Evolutionary conservation across 2,329 filamentous ascomycete genomes (phyloP), one percentile per base, ranked within the genome.

Genomic region (Cladosporium cucumerinum): DNA sequence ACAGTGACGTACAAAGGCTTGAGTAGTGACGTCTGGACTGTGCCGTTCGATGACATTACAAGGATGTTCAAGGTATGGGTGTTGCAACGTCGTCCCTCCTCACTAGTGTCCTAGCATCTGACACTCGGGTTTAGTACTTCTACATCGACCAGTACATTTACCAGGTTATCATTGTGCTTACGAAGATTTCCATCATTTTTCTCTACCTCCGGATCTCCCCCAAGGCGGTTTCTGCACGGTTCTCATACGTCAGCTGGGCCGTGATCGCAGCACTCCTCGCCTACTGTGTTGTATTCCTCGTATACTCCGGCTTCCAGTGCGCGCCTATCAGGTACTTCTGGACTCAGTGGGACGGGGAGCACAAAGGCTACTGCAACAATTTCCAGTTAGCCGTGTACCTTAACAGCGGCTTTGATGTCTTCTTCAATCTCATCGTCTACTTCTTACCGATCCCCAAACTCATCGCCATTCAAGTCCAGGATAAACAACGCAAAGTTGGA

Each of bases 91-190:
- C 28, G n/a, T 5, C n/a, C 30, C 3, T 36, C n/a, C 1, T 21
- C 1, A 3, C 14, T 30, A 2, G 26, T 12, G 8, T n/a, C 18
- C 58, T 52, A 4, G 39, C 39, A 39, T 25, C 18, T 34, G 21
- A 26, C 46, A 8, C 18, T 25, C 36, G 25, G 6, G 1, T 5
- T 10, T 16, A 58, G 55, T 46, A 28, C 23, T 58, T 58, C 25
- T 58, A 58, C 57, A 49, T 60, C 43, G 43, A 60, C 5, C 43
- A 49, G 26, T 60, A 60, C 57, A 48, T 60, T 18, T 60, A 60
- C 28, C 57, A 60, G 32, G 18, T 28, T 12, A 30, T 49, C 57
- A 60, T 60, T 18, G 43, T 21, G 10, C n/a, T 60, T 14, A 60
- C 43, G n/a, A 60, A 60, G 57, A 49, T 60, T 11, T 60, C 57